Evolutionary conservation across 2,329 filamentous ascomycete species (phyloP).

Genomic region (Setomelanomma holmii): DNA sequence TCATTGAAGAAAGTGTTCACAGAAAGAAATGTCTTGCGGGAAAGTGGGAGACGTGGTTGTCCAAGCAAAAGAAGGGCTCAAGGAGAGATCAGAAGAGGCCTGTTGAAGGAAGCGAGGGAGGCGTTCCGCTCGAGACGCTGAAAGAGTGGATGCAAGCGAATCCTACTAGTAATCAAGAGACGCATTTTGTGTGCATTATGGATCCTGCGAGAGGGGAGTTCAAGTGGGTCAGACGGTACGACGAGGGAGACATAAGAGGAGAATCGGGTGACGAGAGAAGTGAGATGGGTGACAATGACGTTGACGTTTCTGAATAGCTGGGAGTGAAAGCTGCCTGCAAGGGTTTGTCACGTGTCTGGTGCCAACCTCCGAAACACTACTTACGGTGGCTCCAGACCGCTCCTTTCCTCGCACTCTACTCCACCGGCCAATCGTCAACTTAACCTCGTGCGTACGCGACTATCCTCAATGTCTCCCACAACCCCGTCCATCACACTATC

Average conservation of each 20-base stretch:
- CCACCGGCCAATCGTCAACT: not conserved
- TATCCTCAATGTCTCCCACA: not conserved
- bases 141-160: conserved; percentile 58
- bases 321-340: not conserved
- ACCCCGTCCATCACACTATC: not conserved
- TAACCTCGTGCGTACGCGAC: not conserved
- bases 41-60: conserved; percentile 31
- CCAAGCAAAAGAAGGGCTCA: conserved; percentile 3
- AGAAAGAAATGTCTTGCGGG: conserved; percentile 39
- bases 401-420: not conserved
- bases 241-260: conserved; percentile 13
- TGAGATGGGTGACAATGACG: not conserved
- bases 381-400: not conserved
- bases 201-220: conserved; percentile 60
- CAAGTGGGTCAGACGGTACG: conserved; percentile 49
- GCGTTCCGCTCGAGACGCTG: conserved; percentile 47
- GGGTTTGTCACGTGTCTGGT: too few relatives aligned
- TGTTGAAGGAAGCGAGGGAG: conserved; percentile 12
- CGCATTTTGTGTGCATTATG: conserved; percentile 66
- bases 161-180: conserved; percentile 64
- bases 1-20: conserved; percentile 45
- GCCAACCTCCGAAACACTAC: not conserved
- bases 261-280: not conserved
- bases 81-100: conserved; percentile 16
- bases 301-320: not conserved